These are phyloP conservation scores for Trichophyton rubrum DNA, from an alignment of 2,329 filamentous ascomycete species.

Conservation along the genomic window DNA sequence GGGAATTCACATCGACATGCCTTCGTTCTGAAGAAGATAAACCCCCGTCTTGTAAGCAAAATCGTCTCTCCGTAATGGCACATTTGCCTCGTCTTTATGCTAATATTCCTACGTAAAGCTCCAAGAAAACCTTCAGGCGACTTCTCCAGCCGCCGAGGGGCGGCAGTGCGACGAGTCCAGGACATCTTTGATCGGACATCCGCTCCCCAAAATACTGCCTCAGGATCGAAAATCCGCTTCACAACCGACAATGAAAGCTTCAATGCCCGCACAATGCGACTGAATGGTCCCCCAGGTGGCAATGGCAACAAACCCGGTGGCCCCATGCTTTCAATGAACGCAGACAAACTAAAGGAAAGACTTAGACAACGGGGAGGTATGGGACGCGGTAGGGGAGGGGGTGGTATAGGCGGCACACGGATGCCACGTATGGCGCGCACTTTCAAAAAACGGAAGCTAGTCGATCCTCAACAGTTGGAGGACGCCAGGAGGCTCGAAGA, in stretches of 20 bases:
- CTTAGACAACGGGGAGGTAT: background rate
- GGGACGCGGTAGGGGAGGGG: background rate
- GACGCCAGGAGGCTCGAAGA: background rate
- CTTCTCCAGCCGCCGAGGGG: background rate
- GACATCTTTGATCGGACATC: background rate
- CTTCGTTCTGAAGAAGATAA: background rate
- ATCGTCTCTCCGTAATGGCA: background rate
- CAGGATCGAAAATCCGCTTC: background rate
- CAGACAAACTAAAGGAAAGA: background rate
- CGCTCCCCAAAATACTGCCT: background rate
- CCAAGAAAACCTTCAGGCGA: background rate
- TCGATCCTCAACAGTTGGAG: background rate
- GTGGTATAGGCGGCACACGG: background rate
- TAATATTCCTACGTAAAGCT: background rate
- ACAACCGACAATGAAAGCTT: background rate
- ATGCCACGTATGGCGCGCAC: background rate
- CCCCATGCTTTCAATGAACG: background rate
- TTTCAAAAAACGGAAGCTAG: background rate
- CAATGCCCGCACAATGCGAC: background rate
- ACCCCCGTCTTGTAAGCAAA: background rate
- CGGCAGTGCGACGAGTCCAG: background rate
- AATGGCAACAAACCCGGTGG: background rate
- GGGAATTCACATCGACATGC: slow-evolving; percentile 4
- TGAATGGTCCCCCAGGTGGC: background rate
- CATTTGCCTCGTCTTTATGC: background rate